A percentile compares a stretch with the other conserved stretches of the same genome.
These are phyloP conservation scores for Pestalotiopsis sp. DNA, from an alignment of 2,329 filamentous ascomycete genomes.

Conservation along the genomic window DNA sequence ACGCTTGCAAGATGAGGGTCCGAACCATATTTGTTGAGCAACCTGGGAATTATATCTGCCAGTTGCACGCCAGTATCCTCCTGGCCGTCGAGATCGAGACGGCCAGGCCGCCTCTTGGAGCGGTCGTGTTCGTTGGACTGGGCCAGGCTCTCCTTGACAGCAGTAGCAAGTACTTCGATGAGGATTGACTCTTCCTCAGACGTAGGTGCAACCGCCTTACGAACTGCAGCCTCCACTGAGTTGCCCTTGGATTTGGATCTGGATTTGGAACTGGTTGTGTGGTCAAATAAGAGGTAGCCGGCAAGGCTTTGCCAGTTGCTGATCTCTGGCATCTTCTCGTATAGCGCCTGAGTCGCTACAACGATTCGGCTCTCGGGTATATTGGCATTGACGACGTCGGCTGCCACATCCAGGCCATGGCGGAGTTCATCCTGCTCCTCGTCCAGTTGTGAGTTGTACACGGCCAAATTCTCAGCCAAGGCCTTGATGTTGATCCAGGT, in stretches of 20 bases:
- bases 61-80: slow-evolving; percentile 80
- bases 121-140: slow-evolving; percentile 67
- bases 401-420: slow-evolving; percentile 50
- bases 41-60: slow-evolving; percentile 75
- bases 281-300: slow-evolving; percentile 90
- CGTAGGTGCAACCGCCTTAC: slow-evolving; percentile 71
- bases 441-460: slow-evolving; percentile 74
- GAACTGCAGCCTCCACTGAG: slow-evolving; percentile 65
- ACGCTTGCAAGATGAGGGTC: slow-evolving; percentile 82
- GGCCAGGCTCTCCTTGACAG: slow-evolving; percentile 74
- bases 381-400: slow-evolving; percentile 61
- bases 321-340: slow-evolving; percentile 78
- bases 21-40: slow-evolving; percentile 94
- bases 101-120: slow-evolving; percentile 57
- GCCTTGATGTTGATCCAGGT: slow-evolving; percentile 94
- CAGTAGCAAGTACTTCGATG: slow-evolving; percentile 82
- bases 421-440: slow-evolving; percentile 53
- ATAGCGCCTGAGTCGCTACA: slow-evolving; percentile 82
- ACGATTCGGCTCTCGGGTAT: slow-evolving; percentile 80
- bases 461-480: slow-evolving; percentile 78
- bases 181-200: slow-evolving; percentile 81
- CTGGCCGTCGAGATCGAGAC: slow-evolving; percentile 68
- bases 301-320: slow-evolving; percentile 86
- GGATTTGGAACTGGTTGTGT: slow-evolving; percentile 66
- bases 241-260: slow-evolving; percentile 55